Evolutionary conservation across 495 filamentous ascomycete species (phyloP), one percentile per base, ranked within the genome.

Genomic region (Penicillium bovifimosum): DNA sequence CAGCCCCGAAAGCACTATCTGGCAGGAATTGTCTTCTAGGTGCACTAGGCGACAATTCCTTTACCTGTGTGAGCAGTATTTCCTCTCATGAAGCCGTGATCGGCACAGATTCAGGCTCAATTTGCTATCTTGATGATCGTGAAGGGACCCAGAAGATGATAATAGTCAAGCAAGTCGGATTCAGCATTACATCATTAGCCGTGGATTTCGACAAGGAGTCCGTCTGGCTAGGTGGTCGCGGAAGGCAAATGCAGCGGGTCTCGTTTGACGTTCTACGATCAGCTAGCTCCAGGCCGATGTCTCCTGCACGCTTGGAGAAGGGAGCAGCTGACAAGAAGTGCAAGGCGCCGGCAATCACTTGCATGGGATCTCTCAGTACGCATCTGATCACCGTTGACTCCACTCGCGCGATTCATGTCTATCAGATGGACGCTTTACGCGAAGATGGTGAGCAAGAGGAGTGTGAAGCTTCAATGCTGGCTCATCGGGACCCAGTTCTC

Each of bases 371-470:
- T 54, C 74, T 90, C 14, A 70, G 76, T 11, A 78, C 82, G 24
- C 81, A 86, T 47, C 60, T 95, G 16, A 80, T 96, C 1, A 88
- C 87, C 0, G 76, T 96, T 32, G 88, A 96, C 63, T 76, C 78
- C 7, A 83, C 82, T 40, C 82, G 82, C 34, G 84, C 80, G 11
- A 88, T 96, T 41, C 78, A 85, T 52, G 76, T 93, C 16, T 87
- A 75, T 52, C 62, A 64, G 1, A 62, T 68, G 13, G 66, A 70
- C 10, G 34, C 52, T 7, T 49, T 72, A n/a, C 31, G 48, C 1
- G 65, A 68, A 7, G 66, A 71, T n/a, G 49, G 60, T 31, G 63
- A 71, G 20, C 61, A 64, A 32, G 66, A 62, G 17, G 52, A 59
- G 18, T 61, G 66, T 3, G 58, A 66, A 44, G 70, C 59, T 8